phyloP scores from a whole-genome alignment of 1,139 yeast species.

The Yamadazyma epiphylla region DNA sequence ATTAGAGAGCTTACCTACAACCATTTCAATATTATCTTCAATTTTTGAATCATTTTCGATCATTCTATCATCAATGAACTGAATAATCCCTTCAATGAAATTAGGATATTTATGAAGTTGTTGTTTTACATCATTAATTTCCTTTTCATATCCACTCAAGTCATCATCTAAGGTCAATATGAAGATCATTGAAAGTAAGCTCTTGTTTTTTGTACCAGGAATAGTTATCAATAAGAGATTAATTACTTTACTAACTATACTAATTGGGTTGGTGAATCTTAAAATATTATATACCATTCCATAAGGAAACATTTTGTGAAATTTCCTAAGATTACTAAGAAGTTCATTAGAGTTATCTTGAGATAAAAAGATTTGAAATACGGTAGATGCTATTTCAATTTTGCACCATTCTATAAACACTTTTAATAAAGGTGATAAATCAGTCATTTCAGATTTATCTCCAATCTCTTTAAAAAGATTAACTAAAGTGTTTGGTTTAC shows the following conservation, averaged over 20 bases:
- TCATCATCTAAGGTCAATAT: constrained; percentile 77
- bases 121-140: constrained; percentile 45
- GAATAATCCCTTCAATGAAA: constrained; percentile 24
- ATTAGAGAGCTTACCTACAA: neutral
- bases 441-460: constrained; percentile 44
- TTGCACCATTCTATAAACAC: constrained; percentile 79
- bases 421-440: constrained; percentile 64
- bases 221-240: constrained; percentile 81
- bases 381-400: constrained; percentile 77
- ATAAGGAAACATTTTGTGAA: constrained; percentile 79
- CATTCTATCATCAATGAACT: constrained; percentile 7
- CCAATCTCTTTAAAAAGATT: constrained; percentile 64
- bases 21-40: constrained; percentile 8
- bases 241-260: constrained; percentile 70
- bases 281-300: constrained; percentile 68
- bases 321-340: constrained; percentile 59
- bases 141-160: constrained; percentile 58
- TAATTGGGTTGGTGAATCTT: constrained; percentile 80
- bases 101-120: constrained; percentile 13
- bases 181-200: constrained; percentile 67
- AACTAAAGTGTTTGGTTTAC: constrained; percentile 46
- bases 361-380: constrained; percentile 75
- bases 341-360: constrained; percentile 76
- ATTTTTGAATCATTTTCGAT: constrained; percentile 6
- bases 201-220: constrained; percentile 54